phyloP scores from a whole-genome alignment of 495 filamentous ascomycete species.

The Aspergillus baeticus region DNA sequence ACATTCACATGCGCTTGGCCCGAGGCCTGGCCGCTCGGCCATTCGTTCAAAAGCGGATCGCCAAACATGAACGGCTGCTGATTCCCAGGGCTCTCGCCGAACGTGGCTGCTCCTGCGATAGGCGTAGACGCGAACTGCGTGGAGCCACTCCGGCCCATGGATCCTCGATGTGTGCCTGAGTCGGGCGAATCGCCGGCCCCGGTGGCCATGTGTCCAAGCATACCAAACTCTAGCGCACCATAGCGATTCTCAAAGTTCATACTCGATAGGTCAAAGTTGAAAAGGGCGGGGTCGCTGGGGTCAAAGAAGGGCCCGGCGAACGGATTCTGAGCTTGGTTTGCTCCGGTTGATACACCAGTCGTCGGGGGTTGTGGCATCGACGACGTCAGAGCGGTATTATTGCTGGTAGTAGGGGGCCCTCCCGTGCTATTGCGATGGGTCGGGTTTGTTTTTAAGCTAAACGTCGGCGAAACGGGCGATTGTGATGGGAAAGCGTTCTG shows the following conservation, averaged over 20 bases:
- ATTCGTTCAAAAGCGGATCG: constrained; percentile 48
- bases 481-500: constrained; percentile 60
- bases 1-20: constrained; percentile 42
- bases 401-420: background rate
- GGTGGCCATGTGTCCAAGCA: constrained; percentile 90
- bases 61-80: constrained; percentile 50
- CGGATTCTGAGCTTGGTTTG: constrained; percentile 38
- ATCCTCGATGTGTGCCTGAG: constrained; percentile 46
- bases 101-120: constrained; percentile 28
- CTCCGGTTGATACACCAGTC: constrained; percentile 31
- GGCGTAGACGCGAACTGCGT: constrained; percentile 44
- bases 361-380: constrained; percentile 34
- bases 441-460: constrained; percentile 46
- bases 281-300: constrained; percentile 83
- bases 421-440: constrained; percentile 37
- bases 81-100: constrained; percentile 44
- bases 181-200: constrained; percentile 81
- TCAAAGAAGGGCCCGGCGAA: constrained; percentile 72
- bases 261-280: constrained; percentile 90
- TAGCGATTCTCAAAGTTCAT: constrained; percentile 96
- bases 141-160: constrained; percentile 49
- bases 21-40: constrained; percentile 40
- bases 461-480: constrained; percentile 69
- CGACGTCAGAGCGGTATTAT: constrained; percentile 25
- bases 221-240: constrained; percentile 87